phyloP scores from a whole-genome alignment of 1,139 yeast species.

The Diutina pseudorugosa region DNA sequence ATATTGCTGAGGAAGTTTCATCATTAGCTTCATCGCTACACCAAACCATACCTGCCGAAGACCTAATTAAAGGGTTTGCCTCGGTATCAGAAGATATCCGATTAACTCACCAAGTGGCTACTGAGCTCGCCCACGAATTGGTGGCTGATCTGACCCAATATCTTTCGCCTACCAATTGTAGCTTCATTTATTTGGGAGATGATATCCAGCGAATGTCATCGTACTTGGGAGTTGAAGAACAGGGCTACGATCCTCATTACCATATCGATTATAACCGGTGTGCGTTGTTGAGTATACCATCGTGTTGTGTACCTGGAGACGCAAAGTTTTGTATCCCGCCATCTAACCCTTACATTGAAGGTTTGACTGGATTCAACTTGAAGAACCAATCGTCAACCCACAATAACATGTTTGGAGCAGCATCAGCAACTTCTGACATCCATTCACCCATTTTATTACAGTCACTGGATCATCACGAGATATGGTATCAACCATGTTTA shows the following conservation, averaged over 20 bases:
- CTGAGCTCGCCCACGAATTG: neutral
- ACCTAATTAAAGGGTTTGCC: neutral
- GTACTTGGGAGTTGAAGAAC: neutral
- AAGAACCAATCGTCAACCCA: neutral
- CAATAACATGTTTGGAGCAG: conserved; percentile 9
- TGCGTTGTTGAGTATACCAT: conserved; percentile 5
- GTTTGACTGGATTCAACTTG: conserved; percentile 6
- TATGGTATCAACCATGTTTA: conserved; percentile 36
- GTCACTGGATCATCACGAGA: conserved; percentile 18
- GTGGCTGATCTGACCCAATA: neutral
- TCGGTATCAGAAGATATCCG: neutral
- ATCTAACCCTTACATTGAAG: conserved; percentile 4
- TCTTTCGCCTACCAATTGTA: neutral
- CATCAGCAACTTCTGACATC: neutral
- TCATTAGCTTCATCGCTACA: conserved; percentile 31
- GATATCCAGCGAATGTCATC: neutral
- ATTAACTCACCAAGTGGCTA: neutral
- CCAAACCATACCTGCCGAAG: neutral
- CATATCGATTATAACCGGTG: neutral
- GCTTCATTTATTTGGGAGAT: neutral
- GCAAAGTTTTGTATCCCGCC: neutral
- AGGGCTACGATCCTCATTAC: neutral
- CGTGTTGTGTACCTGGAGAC: conserved; percentile 4
- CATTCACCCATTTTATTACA: conserved; percentile 10
- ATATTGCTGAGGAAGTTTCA: conserved; percentile 29